Conservation (phyloP, 2,329 filamentous ascomycete species). For the Alternaria novae-zelandiae region DNA sequence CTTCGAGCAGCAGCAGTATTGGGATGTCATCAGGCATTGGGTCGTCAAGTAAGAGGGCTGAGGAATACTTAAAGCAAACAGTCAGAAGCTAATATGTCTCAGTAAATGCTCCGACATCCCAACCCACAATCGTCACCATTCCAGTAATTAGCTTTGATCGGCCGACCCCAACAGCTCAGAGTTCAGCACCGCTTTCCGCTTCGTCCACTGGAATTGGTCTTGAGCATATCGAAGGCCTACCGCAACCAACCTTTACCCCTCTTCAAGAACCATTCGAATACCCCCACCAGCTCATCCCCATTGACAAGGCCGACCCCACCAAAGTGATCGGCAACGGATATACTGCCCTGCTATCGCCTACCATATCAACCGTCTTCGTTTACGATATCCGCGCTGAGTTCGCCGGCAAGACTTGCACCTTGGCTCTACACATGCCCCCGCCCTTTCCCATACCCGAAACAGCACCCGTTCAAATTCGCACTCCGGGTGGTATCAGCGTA, state of each 20-base stretch:
- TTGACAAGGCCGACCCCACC: slow-evolving; percentile 47
- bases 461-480: slow-evolving; percentile 36
- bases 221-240: slow-evolving; percentile 2
- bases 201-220: background rate
- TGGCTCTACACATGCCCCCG: slow-evolving; percentile 56
- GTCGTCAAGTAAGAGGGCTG: slow-evolving; percentile 19
- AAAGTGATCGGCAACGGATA: slow-evolving; percentile 50
- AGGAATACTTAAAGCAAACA: no score
- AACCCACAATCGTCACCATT: slow-evolving; percentile 15
- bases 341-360: slow-evolving; percentile 49
- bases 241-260: background rate
- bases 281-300: slow-evolving; percentile 48
- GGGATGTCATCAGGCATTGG: slow-evolving; percentile 9
- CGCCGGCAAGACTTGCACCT: slow-evolving; percentile 53
- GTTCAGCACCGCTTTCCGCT: background rate
- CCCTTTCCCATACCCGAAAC: slow-evolving; percentile 35
- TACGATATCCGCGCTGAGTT: slow-evolving; percentile 54
- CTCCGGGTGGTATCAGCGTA: slow-evolving; percentile 46
- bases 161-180: background rate
- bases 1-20: slow-evolving; percentile 15
- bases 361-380: slow-evolving; percentile 52
- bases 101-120: slow-evolving; percentile 15
- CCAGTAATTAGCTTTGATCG: slow-evolving; percentile 1
- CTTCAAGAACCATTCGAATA: slow-evolving; percentile 37
- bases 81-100: background rate